Evolutionary conservation across 306 rosid species (phyloP), one percentile per base, ranked within the genome.

Genomic region (Inga laurina): DNA sequence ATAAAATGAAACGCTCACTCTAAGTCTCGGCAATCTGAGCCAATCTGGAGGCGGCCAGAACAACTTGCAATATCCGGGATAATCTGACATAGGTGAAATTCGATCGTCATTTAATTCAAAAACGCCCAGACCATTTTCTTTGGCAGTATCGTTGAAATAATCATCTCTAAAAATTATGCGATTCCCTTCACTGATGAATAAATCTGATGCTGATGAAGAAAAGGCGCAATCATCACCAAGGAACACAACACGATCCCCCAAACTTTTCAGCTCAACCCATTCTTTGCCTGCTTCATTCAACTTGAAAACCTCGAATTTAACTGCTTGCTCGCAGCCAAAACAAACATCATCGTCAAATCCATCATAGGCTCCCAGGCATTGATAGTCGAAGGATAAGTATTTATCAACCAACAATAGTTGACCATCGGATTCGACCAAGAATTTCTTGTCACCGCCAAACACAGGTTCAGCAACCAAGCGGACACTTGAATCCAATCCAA

Each of bases 381-480:
- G 19, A 11, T 76, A 24, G 56, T 64, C 24, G 32, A 41, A 10
- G 62, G 81, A 81, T 72, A 92, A 79, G 75, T 84, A 77, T 88
- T 87, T 83, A 84, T 92, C 97, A 22, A 96, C 98, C 88, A 93
- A 32, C 90, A 90, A 83, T 44, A 96, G 30, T 44, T 82, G 90
- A 10, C 94, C 94, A 37, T 80, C 56, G 2, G 88, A 92, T 74
- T 90, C 98, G 27, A 93, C 91, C 85, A 96, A 67, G 34, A 83
- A 90, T 84, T 93, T 96, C 93, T 89, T 96, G 73, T 96, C 97
- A 13, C 98, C 99, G 4, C 99, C 98, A 70, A 89, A 96, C 83
- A 92, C 98, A 3, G 97, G 78, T 7, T 81, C 91, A 0, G 93
- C 97, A n/a, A 82, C 88, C 67, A 88, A 37, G 19, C 24, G 82